Conservation (phyloP, 176 grass and related monocot genomes). For the Eleusine coracana region DNA sequence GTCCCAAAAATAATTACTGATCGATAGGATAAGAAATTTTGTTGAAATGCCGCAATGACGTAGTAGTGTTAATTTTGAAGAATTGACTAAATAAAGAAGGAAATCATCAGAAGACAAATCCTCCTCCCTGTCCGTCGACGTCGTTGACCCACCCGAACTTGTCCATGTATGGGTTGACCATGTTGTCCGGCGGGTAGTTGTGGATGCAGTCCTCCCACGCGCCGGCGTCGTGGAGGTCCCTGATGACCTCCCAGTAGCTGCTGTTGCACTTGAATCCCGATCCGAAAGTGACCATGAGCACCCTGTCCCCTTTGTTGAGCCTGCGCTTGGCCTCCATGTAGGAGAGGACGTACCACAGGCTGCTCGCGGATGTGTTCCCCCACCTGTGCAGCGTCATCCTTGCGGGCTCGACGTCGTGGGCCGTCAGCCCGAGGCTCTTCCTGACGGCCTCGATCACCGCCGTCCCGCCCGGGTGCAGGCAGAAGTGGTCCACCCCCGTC, state of each 20-base stretch:
- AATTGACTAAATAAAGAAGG: no score
- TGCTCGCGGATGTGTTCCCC: constrained; percentile 95
- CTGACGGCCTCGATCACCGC: constrained; percentile 79
- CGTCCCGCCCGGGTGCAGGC: constrained; percentile 82
- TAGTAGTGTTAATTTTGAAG: background rate
- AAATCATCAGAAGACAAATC: constrained; percentile 29
- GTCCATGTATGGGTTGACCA: constrained; percentile 78
- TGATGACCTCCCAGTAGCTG: constrained; percentile 71
- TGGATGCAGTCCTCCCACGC: constrained; percentile 75
- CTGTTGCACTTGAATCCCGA: constrained; percentile 98
- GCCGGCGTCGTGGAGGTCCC: constrained; percentile 62
- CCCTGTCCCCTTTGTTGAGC: constrained; percentile 54
- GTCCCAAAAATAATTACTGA: background rate
- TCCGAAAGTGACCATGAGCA: constrained; percentile 88
- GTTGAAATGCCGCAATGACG: background rate
- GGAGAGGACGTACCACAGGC: constrained; percentile 84
- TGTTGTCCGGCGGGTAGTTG: constrained; percentile 62
- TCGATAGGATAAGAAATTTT: background rate
- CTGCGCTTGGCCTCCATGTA: constrained; percentile 93
- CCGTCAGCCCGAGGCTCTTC: constrained; percentile 51
- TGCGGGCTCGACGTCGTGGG: constrained; percentile 73
- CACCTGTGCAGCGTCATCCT: constrained; percentile 92
- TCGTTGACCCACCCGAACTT: constrained; percentile 89
- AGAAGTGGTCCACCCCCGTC: constrained; percentile 87
- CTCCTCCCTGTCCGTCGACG: constrained; percentile 40